phyloP scores from a whole-genome alignment of 805 yeast genomes.

The Candida hungchunana region DNA sequence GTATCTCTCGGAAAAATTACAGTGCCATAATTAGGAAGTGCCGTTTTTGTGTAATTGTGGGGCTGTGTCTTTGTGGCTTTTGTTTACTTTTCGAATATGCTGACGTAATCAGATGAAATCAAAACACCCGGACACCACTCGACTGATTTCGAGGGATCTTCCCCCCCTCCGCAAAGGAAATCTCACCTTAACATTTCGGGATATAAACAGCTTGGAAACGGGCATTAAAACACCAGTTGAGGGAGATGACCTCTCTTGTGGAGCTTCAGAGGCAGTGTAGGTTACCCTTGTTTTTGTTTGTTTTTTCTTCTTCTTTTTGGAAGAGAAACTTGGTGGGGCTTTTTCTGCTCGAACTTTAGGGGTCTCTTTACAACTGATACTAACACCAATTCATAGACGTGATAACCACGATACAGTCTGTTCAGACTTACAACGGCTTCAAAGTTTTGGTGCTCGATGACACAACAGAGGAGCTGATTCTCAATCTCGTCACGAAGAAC shows the following conservation, averaged over 20 bases:
- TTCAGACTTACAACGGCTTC: constrained; percentile 41
- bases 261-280: constrained; percentile 33
- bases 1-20: too few species aligned
- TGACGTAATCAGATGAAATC: too few species aligned
- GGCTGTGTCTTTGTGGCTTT: too few species aligned
- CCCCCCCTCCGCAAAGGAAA: too few species aligned
- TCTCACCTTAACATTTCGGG: background rate
- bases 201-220: background rate
- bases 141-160: background rate
- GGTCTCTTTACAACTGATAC: too few species aligned
- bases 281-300: constrained; percentile 6
- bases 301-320: background rate
- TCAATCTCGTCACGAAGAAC: constrained; percentile 43
- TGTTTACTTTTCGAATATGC: too few species aligned
- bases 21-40: too few species aligned
- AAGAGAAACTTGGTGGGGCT: background rate
- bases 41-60: background rate
- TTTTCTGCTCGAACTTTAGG: background rate
- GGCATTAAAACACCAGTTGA: too few species aligned
- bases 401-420: constrained; percentile 33
- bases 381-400: constrained; percentile 23
- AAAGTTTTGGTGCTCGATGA: constrained; percentile 56
- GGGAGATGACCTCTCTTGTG: constrained; percentile 34
- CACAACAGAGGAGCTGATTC: constrained; percentile 43
- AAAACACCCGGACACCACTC: background rate